Evolutionary conservation across 73 alveolate species (phyloP), one percentile per base, ranked within the genome.

Genomic region (Vitrella brassicaformis): DNA sequence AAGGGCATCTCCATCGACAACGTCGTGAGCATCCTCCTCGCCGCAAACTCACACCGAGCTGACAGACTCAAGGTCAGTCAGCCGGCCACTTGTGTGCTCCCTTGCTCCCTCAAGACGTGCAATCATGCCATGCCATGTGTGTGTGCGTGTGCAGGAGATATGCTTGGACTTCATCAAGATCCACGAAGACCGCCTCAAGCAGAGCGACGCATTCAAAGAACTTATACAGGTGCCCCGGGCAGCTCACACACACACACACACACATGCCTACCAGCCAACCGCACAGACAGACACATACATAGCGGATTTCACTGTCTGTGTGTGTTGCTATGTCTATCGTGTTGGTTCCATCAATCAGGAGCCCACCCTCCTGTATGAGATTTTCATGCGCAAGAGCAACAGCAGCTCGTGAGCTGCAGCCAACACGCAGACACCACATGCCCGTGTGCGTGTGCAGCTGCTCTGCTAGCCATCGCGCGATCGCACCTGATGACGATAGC

Each of bases 1-100:
- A 76, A 76, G 56, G 46, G 75, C 31, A 76, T 76, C 77, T 46
- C 71, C 71, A 68, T 68, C 46, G 83, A 76, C 71, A 76, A 76
- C 66, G 75, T 68, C 25, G 77, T 76, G 31, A 75, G 68, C 31
- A 68, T 76, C 66, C 67, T 76, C 75, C 67, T 67, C 77, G 46
- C 76, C 14, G 83, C 76, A n/a, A 66, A 74, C 56, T 4, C 4
- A 39, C 56, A 39, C 14, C 56, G 56, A 14, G 56, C 56, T 8
- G 56, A 39, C 56, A 14, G 56, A 4, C 56, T 39, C 14, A 4
- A 14, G 56, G 56, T 39, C 22, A 14, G 56, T 39, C 22, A 14
- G 56, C 14, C 56, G 14, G 56, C 4, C 22, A 39, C 22, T 39
- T 39, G 4, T 14, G 56, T 39, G 22, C 56, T 39, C 14, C 56